Evolutionary conservation across 148 eudicot species (phyloP).

Genomic region (Arbutus unedo): DNA sequence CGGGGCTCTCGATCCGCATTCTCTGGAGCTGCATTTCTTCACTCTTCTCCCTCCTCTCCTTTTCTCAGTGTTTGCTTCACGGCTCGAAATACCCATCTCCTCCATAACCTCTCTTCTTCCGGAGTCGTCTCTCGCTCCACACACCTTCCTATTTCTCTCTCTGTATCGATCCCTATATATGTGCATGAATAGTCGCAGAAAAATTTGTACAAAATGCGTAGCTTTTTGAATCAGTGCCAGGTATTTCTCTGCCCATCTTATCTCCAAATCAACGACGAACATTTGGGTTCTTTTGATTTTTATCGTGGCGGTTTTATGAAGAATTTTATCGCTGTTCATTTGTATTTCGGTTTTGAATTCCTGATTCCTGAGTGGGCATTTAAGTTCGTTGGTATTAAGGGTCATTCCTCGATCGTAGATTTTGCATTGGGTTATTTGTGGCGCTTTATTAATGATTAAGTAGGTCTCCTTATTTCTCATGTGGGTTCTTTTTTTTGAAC

Average conservation of each 20-base stretch:
- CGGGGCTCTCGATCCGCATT: constrained; percentile 15
- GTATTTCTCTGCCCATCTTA: constrained; percentile 18
- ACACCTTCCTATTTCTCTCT: not conserved
- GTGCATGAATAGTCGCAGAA: not conserved
- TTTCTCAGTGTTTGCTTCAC: constrained; percentile 12
- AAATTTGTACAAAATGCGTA: constrained; percentile 20
- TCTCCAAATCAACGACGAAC: not conserved
- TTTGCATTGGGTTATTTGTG: not conserved
- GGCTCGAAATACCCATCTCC: constrained; percentile 6
- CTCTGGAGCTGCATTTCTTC: constrained; percentile 8
- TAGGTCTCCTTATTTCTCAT: too few species aligned
- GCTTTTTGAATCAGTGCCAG: constrained; percentile 18
- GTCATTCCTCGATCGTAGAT: not conserved
- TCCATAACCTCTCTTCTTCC: not conserved
- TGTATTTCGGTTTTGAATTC: not conserved
- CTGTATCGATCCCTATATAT: not conserved
- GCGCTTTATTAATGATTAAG: not conserved
- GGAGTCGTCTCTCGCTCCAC: not conserved
- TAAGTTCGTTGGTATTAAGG: not conserved
- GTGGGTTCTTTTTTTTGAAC: not conserved
- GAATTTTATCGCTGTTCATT: not conserved
- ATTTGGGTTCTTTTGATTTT: not conserved
- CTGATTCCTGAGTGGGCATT: not conserved
- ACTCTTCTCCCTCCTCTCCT: not conserved
- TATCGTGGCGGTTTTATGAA: not conserved